Evolutionary conservation across 352 stramenopile species (phyloP).

Genomic region (Phytophthora idaei): DNA sequence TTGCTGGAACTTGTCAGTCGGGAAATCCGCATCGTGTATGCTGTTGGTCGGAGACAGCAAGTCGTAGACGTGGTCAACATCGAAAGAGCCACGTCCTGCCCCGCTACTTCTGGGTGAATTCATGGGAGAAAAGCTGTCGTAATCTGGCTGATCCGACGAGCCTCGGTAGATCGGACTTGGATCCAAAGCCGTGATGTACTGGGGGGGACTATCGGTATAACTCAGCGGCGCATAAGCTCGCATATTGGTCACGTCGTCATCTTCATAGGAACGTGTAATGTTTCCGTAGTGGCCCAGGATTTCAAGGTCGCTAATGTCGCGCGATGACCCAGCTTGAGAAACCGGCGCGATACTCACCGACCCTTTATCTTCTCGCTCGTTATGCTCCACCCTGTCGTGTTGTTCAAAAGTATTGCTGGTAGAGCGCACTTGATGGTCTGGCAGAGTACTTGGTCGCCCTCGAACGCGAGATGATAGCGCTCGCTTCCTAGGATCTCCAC

Average conservation of each 20-base stretch:
- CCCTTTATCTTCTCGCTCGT: constrained; percentile 20
- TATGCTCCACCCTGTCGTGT: constrained; percentile 21
- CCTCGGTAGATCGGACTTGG: constrained; percentile 45
- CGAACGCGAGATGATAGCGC: constrained; percentile 30
- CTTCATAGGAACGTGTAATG: constrained; percentile 34
- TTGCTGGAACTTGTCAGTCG: constrained; percentile 75
- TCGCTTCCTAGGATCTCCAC: constrained; percentile 31
- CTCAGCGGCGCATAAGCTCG: constrained; percentile 35
- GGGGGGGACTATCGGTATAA: constrained; percentile 37
- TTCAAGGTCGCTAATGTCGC: constrained; percentile 46
- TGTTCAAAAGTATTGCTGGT: constrained; percentile 9
- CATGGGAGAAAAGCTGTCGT: constrained; percentile 55
- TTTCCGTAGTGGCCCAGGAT: constrained; percentile 41
- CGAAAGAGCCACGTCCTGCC: constrained; percentile 29
- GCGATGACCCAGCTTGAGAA: constrained; percentile 36
- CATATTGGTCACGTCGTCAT: constrained; percentile 46
- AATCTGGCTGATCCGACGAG: constrained; percentile 34
- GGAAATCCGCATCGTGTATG: constrained; percentile 58
- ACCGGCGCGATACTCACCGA: constrained; percentile 25
- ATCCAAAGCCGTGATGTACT: constrained; percentile 43
- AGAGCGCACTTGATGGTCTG: constrained; percentile 25
- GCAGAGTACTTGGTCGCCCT: constrained; percentile 18
- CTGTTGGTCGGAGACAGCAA: constrained; percentile 62
- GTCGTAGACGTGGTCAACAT: constrained; percentile 49
- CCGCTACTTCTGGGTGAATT: constrained; percentile 41